phyloP scores from a whole-genome alignment of 129 eudicot genomes.

The Arctium minus region DNA sequence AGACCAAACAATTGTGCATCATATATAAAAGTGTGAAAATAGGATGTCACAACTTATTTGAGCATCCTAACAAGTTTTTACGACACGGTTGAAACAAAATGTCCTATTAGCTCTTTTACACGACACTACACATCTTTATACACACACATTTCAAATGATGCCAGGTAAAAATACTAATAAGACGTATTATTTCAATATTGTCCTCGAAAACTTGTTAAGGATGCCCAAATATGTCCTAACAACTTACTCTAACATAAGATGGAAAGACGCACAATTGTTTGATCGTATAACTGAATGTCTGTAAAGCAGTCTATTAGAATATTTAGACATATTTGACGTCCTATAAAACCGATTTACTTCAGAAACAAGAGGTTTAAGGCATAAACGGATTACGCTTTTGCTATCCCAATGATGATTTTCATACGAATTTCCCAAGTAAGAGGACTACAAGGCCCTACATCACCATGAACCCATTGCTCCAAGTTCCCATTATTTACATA shows the following conservation, averaged over 20 bases:
- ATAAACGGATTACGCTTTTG: constrained; percentile 50
- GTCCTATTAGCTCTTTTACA: not conserved
- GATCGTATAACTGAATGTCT: not conserved
- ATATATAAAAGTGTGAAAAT: not conserved
- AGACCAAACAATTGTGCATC: not conserved
- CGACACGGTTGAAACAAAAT: not conserved
- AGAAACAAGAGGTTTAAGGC: not conserved
- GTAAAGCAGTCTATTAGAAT: not conserved
- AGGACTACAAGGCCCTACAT: constrained; percentile 62
- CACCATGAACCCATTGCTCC: constrained; percentile 80
- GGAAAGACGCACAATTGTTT: not conserved
- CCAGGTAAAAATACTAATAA: not conserved
- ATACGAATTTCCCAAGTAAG: constrained; percentile 70
- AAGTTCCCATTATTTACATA: constrained; percentile 67
- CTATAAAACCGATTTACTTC: not conserved
- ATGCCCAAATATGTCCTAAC: not conserved
- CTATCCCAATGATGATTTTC: constrained; percentile 57
- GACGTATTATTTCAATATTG: not conserved
- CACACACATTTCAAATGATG: not conserved
- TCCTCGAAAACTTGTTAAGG: not conserved
- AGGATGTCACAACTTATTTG: not conserved
- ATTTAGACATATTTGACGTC: not conserved
- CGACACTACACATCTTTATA: not conserved
- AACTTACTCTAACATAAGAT: not conserved
- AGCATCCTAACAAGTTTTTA: not conserved